phyloP scores from a whole-genome alignment of 2,329 filamentous ascomycete genomes.

The Pestalotiopsis sp. region DNA sequence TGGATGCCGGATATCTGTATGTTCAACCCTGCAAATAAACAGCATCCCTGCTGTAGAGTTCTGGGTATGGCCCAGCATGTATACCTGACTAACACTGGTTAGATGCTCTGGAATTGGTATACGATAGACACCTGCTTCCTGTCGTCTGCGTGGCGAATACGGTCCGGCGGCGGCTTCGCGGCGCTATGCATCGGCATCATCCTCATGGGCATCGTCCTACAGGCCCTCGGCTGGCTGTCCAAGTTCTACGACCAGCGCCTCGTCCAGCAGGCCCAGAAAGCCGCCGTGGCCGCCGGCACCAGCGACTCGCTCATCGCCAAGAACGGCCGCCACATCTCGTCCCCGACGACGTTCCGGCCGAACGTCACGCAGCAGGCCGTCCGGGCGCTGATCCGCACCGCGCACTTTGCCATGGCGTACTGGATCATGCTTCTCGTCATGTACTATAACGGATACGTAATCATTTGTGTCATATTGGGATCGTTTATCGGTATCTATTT shows the following conservation, averaged over 20 bases:
- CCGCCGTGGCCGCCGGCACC: constrained; percentile 22
- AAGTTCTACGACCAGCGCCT: constrained; percentile 76
- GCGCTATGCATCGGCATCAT: constrained; percentile 80
- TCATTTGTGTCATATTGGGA: constrained; percentile 80
- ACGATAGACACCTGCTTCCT: constrained; percentile 76
- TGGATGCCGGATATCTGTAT: constrained; percentile 13
- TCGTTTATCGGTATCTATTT: constrained; percentile 72
- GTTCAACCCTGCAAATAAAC: neutral
- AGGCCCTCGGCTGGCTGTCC: constrained; percentile 69
- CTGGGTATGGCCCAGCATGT: neutral
- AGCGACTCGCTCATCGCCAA: constrained; percentile 8
- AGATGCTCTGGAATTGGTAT: constrained; percentile 85
- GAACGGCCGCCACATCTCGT: constrained; percentile 7
- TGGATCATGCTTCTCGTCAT: constrained; percentile 69
- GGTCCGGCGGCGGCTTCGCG: constrained; percentile 71
- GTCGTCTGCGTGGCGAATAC: constrained; percentile 69
- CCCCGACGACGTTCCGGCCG: constrained; percentile 49
- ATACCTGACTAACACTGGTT: neutral
- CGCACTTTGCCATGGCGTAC: constrained; percentile 76
- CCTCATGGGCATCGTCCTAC: constrained; percentile 72
- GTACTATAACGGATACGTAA: constrained; percentile 71
- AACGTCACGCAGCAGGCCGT: constrained; percentile 66
- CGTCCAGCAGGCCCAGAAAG: constrained; percentile 43
- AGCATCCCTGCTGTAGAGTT: neutral
- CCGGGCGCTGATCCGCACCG: constrained; percentile 68